Percentiles rank a stretch among this genome's conserved stretches.
phyloP scores from a whole-genome alignment of 2,329 filamentous ascomycete species.

The Cladobotryum mycophilum region DNA sequence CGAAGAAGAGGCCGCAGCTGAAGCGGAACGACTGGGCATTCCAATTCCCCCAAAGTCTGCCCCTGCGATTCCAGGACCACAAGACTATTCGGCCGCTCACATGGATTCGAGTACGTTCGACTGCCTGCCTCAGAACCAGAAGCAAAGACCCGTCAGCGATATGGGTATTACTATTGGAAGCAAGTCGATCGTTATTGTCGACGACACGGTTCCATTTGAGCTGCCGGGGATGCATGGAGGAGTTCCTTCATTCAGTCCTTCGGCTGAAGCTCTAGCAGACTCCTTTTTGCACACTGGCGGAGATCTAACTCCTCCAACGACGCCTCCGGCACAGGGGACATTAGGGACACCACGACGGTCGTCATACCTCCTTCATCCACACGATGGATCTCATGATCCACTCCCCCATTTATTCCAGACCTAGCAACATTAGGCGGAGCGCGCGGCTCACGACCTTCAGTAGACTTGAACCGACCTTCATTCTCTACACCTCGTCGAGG shows the following conservation, averaged over 20 bases:
- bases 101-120: constrained; percentile 35
- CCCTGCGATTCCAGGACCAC: constrained; percentile 22
- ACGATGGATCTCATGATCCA: constrained; percentile 32
- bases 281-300: constrained; percentile 41
- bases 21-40: constrained; percentile 21
- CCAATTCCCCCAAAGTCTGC: constrained; percentile 19
- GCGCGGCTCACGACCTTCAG: constrained; percentile 22
- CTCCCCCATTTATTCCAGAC: constrained; percentile 41
- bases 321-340: constrained; percentile 43
- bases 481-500: constrained; percentile 21
- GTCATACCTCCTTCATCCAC: constrained; percentile 48
- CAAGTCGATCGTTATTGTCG: constrained; percentile 84
- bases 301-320: constrained; percentile 55
- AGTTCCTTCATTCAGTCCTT: constrained; percentile 37
- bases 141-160: constrained; percentile 42
- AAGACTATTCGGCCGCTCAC: constrained; percentile 39
- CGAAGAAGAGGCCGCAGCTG: constrained; percentile 54
- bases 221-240: constrained; percentile 45
- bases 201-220: constrained; percentile 52
- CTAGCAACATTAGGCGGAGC: constrained; percentile 32
- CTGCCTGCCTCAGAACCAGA: constrained; percentile 26
- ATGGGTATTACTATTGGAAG: constrained; percentile 68
- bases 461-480: constrained; percentile 29
- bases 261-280: constrained; percentile 49
- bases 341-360: constrained; percentile 46